These are phyloP conservation scores for Tanozyma kutaoensis DNA, from an alignment of 805 yeast species.

Conservation along the genomic window DNA sequence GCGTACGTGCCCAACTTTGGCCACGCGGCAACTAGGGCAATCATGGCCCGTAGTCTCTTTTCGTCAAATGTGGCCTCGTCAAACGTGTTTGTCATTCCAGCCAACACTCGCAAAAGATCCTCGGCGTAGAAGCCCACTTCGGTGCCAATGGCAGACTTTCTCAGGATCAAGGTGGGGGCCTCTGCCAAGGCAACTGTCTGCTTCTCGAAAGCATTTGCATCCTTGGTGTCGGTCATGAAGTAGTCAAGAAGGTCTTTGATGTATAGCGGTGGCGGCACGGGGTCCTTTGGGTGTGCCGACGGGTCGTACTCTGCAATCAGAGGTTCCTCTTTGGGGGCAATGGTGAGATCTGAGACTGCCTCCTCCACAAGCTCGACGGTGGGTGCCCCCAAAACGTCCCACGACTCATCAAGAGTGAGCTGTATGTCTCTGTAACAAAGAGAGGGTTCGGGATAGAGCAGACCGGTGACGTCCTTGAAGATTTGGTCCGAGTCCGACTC, in stretches of 20 bases:
- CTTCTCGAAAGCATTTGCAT: conserved; percentile 34
- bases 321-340: conserved; percentile 17
- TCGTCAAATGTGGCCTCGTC: conserved; percentile 50
- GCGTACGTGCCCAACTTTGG: conserved; percentile 30
- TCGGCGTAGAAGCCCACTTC: conserved; percentile 39
- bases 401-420: conserved; percentile 6
- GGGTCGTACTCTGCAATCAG: no score
- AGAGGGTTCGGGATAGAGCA: background rate
- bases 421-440: background rate
- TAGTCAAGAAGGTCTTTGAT: conserved; percentile 58
- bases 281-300: no score
- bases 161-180: conserved; percentile 50
- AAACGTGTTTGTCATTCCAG: conserved; percentile 43
- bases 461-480: conserved; percentile 14
- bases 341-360: conserved; percentile 21
- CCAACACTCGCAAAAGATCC: conserved; percentile 35
- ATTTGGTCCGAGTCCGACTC: conserved; percentile 15
- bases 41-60: conserved; percentile 49
- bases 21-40: conserved; percentile 46
- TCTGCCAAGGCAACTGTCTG: conserved; percentile 32
- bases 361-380: background rate
- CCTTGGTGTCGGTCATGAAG: conserved; percentile 31
- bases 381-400: conserved; percentile 8
- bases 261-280: conserved; percentile 44
- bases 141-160: conserved; percentile 43